phyloP scores from a whole-genome alignment of 306 rosid species.

The Carpinus viminea region DNA sequence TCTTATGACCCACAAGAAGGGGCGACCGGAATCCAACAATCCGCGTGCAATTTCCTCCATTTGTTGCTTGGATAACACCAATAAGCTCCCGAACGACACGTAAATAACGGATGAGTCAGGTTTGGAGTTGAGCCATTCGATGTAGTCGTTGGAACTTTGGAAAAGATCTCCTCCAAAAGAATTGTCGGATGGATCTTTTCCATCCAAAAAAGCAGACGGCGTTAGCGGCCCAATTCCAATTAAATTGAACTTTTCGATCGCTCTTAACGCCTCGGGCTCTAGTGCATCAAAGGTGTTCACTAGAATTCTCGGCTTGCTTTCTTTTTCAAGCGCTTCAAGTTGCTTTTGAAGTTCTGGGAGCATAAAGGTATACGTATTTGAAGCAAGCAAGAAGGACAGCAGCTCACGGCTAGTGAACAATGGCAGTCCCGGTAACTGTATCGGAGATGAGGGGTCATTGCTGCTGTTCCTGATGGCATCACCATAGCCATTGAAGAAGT shows the following conservation, averaged over 20 bases:
- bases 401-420: slow-evolving; percentile 27
- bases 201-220: slow-evolving; percentile 48
- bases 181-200: slow-evolving; percentile 32
- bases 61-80: slow-evolving; percentile 34
- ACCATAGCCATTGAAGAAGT: slow-evolving; percentile 34
- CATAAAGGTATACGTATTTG: background rate
- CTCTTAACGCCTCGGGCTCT: slow-evolving; percentile 35
- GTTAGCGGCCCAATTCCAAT: slow-evolving; percentile 59
- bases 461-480: background rate
- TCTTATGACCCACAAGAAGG: slow-evolving; percentile 64
- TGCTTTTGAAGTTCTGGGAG: slow-evolving; percentile 14
- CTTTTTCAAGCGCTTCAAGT: background rate
- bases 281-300: slow-evolving; percentile 40
- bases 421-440: slow-evolving; percentile 25
- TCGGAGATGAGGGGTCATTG: background rate
- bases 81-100: slow-evolving; percentile 60
- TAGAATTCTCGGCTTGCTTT: slow-evolving; percentile 18
- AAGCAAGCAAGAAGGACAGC: slow-evolving; percentile 36
- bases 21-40: slow-evolving; percentile 39
- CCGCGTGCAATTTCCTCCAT: slow-evolving; percentile 60
- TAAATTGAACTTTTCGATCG: slow-evolving; percentile 2
- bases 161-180: slow-evolving; percentile 44
- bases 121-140: slow-evolving; percentile 56
- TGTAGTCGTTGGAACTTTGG: slow-evolving; percentile 13
- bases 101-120: slow-evolving; percentile 49